Evolutionary conservation across 2,329 filamentous ascomycete genomes (phyloP), one percentile per base, ranked within the genome.

Genomic region (Chaetomiaceae sp.): DNA sequence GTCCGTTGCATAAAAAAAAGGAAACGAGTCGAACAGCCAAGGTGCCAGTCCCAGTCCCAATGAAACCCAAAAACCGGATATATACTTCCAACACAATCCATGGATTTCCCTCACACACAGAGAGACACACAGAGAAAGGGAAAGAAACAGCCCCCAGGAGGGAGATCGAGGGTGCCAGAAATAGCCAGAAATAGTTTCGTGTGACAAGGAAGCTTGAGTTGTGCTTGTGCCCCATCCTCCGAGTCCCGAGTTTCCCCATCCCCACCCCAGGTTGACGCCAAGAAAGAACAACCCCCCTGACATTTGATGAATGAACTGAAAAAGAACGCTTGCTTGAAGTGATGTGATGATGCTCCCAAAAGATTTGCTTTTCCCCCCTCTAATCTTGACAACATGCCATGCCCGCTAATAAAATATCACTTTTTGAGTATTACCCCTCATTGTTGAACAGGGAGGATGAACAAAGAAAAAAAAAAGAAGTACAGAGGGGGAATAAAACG

Each of bases 281-380:
- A 51, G 43, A 35, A 33, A 35, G n/a, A 33, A 43, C 5, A n/a
- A 27, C 33, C 37, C 21, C 12, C 35, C 34, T 10, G 21, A 37
- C 19, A 13, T n/a, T n/a, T 31, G n/a, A 31, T 27, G 23, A 44
- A 54, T 42, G 41, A 35, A 47, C 8, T 14, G 16, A 30, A n/a
- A n/a, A n/a, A n/a, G n/a, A n/a, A n/a, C n/a, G n/a, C n/a, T n/a
- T 27, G 25, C 25, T 27, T 27, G 17, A 14, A 33, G n/a, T 39
- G 38, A 17, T 20, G n/a, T n/a, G n/a, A n/a, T n/a, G 14, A 46
- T 48, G 39, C 44, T 20, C 42, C 31, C n/a, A n/a, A n/a, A 48
- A 39, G 30, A 34, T 34, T 51, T 44, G 48, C 48, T 54, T 54
- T 54, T 54, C 40, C 39, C n/a, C 52, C 44, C 37, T 54, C 51